phyloP scores from a whole-genome alignment of 306 rosid species.

The Glycine tomentella region DNA sequence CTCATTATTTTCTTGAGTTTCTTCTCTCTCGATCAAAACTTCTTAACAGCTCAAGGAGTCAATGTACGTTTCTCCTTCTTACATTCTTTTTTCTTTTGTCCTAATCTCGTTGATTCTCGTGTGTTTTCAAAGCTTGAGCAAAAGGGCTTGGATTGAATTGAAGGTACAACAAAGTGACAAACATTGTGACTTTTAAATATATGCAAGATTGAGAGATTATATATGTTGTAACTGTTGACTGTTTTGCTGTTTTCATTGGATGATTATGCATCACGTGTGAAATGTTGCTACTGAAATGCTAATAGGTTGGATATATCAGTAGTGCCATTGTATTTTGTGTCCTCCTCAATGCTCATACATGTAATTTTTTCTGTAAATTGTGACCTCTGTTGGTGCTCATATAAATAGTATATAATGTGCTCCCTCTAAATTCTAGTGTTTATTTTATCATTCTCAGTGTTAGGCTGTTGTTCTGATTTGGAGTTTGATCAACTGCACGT shows the following conservation, averaged over 20 bases:
- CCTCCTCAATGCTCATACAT: neutral
- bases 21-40: too few relatives aligned
- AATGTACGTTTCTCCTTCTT: too few relatives aligned
- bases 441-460: conserved; percentile 14
- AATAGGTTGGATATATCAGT: neutral
- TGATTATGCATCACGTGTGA: too few relatives aligned
- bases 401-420: neutral
- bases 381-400: neutral
- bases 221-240: neutral
- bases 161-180: neutral
- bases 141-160: neutral
- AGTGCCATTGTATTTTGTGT: neutral
- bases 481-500: neutral
- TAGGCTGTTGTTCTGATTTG: neutral
- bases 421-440: conserved; percentile 4
- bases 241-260: too few relatives aligned
- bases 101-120: too few relatives aligned
- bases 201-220: neutral
- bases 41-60: neutral
- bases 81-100: neutral
- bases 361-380: neutral
- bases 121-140: neutral
- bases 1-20: too few relatives aligned
- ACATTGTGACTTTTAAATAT: neutral
- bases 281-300: neutral